A percentile compares a stretch with the other conserved stretches of the same genome.
Evolutionary conservation across 139 green algal genomes (phyloP).

Genomic region (Micromonas pusilla): DNA sequence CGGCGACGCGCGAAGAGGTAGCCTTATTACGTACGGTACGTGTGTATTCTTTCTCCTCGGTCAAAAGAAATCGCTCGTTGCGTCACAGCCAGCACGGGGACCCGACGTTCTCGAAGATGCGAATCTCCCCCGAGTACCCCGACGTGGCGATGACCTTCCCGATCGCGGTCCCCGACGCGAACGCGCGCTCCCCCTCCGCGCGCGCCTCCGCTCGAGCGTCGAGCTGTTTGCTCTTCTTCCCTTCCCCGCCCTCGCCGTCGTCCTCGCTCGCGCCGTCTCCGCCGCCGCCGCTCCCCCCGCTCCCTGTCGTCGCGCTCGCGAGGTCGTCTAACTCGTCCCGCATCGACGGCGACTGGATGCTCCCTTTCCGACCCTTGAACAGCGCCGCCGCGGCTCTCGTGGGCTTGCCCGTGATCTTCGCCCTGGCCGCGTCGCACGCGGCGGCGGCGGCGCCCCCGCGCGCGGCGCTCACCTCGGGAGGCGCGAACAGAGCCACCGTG

Average conservation of each 20-base stretch:
- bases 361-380: background rate
- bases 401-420: background rate
- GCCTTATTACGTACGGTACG: background rate
- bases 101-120: constrained; percentile 49
- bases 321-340: background rate
- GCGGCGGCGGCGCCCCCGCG: background rate
- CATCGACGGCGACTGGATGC: background rate
- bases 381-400: constrained; percentile 23
- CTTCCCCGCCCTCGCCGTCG: constrained; percentile 5
- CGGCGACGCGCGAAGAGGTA: background rate
- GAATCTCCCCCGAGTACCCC: constrained; percentile 51
- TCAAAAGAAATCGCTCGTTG: background rate
- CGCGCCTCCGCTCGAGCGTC: constrained; percentile 15
- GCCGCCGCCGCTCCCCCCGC: no score
- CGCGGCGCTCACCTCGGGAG: constrained; percentile 24
- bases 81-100: constrained; percentile 36
- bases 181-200: constrained; percentile 18
- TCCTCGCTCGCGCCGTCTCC: background rate
- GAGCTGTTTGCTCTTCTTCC: background rate
- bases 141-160: constrained; percentile 47
- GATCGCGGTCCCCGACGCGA: background rate
- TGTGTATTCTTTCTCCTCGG: no score
- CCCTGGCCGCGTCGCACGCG: background rate
- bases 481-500: constrained; percentile 57
- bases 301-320: no score